Conservation (phyloP, 192 early-diverging fungal species). For the Coemansia erecta region DNA sequence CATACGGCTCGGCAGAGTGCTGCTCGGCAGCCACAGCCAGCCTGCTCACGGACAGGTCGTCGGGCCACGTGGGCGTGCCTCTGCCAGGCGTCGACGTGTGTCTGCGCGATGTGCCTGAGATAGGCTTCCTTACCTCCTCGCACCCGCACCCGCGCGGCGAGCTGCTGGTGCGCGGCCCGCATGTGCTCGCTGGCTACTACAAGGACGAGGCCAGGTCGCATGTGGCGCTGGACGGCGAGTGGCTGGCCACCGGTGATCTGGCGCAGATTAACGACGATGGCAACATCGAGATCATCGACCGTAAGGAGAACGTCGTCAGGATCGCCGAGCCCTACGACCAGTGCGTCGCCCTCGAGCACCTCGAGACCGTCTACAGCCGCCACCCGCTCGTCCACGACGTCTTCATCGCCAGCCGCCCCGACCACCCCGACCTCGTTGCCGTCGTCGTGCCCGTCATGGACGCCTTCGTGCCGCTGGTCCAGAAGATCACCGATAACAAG, state of each 20-base stretch:
- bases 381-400: conserved; percentile 79
- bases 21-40: conserved; percentile 27
- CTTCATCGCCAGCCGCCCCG: conserved; percentile 85
- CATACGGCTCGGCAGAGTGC: conserved; percentile 43
- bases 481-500: conserved; percentile 19
- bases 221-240: conserved; percentile 76
- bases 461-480: conserved; percentile 61
- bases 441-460: conserved; percentile 79
- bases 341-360: conserved; percentile 86
- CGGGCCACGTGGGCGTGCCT: conserved; percentile 75
- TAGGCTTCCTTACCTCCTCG: conserved; percentile 77
- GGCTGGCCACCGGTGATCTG: conserved; percentile 86
- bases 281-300: conserved; percentile 75
- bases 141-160: conserved; percentile 84
- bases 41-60: conserved; percentile 26
- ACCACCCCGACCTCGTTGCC: conserved; percentile 78
- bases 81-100: conserved; percentile 76
- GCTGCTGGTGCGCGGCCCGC: conserved; percentile 76
- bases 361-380: conserved; percentile 73
- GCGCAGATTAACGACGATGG: conserved; percentile 72
- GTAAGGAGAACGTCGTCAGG: conserved; percentile 74
- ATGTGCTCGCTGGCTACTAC: conserved; percentile 77
- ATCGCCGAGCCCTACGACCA: conserved; percentile 74
- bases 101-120: conserved; percentile 80
- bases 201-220: conserved; percentile 74